Base-by-base conservation (phyloP, 768 basidiomycete species). In the Suillus spraguei region DNA sequence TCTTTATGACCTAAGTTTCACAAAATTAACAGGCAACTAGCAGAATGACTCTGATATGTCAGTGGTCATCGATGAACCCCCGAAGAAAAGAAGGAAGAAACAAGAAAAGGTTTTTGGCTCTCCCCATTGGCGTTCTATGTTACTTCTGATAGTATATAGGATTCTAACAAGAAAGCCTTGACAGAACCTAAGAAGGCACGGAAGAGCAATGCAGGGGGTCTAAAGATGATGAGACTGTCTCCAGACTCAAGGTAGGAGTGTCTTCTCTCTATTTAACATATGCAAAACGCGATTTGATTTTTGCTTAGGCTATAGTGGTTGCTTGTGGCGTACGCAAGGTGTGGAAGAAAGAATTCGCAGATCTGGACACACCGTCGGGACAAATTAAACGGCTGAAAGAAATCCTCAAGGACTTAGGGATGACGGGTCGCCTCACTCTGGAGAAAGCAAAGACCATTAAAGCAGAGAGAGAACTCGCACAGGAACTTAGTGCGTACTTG, bases 381-480 rank as follows among this genome's bases (percentile, higher is more conserved):
- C 91, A 94, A 69, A 88, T 93, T 38, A 77, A 77, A 59, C 86
- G 83, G 46, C 80, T 94, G 39, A 86, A 84, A 62, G 78, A 83
- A 63, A 87, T 90, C 14, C 80, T 95, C 9, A 70, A 78, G 32
- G 89, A 88, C 5, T 80, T 95, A 36, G 94, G 94, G 1, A 96
- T 95, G 92, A 84, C 80, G 0, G 91, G 91, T 1, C 83, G 89
- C 28, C 79, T 88, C 70, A 94, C 86, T 64, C 68, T 93, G 69
- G 93, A 92, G 60, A 90, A 95, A 76, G 95, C 94, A 5, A 91
- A 85, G 68, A 77, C 80, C 4, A 90, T 96, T 68, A 89, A 83
- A 64, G 85, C 80, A 72, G 85, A 85, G 70, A 80, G 93, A 52
- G 95, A 95, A 71, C 72, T 94, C 7, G 89, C 85, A 28, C 80